Conservation (phyloP, 768 basidiomycete genomes). For the Pisolithus microcarpus region DNA sequence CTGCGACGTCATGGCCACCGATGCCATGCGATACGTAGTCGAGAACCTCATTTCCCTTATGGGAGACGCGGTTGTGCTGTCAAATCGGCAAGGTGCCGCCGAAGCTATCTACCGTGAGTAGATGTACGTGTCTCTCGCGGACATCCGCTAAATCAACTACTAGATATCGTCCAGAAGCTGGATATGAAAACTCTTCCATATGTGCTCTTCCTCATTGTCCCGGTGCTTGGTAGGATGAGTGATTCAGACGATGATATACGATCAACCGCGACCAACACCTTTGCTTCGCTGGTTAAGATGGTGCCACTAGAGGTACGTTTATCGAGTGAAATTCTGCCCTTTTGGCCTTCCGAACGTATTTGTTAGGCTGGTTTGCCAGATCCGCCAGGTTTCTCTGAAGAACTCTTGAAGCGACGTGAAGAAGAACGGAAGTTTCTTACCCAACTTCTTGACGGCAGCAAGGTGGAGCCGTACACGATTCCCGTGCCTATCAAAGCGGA, state of each 20-base stretch:
- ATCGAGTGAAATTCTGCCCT: neutral
- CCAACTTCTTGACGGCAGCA: slow-evolving; percentile 90
- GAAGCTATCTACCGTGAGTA: slow-evolving; percentile 87
- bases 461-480: slow-evolving; percentile 84
- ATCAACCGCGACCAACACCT: slow-evolving; percentile 92
- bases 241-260: slow-evolving; percentile 89
- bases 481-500: slow-evolving; percentile 89
- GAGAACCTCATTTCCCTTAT: slow-evolving; percentile 76
- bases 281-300: slow-evolving; percentile 96
- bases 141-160: slow-evolving; percentile 7
- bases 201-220: slow-evolving; percentile 93
- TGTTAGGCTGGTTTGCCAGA: slow-evolving; percentile 90
- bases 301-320: slow-evolving; percentile 83
- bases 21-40: slow-evolving; percentile 88
- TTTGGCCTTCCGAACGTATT: neutral
- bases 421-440: slow-evolving; percentile 86
- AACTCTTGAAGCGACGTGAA: slow-evolving; percentile 78
- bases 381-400: slow-evolving; percentile 85
- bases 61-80: slow-evolving; percentile 64
- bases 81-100: slow-evolving; percentile 82
- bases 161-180: slow-evolving; percentile 86
- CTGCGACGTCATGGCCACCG: slow-evolving; percentile 76
- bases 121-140: neutral
- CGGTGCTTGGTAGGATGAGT: slow-evolving; percentile 95
- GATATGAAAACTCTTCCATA: slow-evolving; percentile 95